Percentiles rank a stretch among this genome's conserved stretches.
Evolutionary conservation across 805 yeast genomes (phyloP).

Genomic region (Saturnispora kantuleensis): DNA sequence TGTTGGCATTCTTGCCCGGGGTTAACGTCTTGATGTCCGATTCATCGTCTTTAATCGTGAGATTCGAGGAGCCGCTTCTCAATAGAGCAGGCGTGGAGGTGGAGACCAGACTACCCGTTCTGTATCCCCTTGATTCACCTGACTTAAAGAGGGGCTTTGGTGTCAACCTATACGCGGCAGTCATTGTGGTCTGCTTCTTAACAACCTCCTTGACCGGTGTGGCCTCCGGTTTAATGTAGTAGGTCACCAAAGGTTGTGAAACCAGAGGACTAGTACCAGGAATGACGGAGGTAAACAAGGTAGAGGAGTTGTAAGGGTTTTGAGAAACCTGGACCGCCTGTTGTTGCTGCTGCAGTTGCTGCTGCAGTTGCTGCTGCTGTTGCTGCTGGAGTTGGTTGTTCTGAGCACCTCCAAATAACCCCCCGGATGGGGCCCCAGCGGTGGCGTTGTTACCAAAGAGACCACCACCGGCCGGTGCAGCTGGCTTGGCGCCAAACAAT

Average conservation of each 20-base stretch:
- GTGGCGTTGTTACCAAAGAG: slow-evolving; percentile 21
- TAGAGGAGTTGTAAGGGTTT: slow-evolving; percentile 75
- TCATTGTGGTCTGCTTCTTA: slow-evolving; percentile 52
- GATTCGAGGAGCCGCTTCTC: not conserved
- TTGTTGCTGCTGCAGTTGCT: slow-evolving; percentile 15
- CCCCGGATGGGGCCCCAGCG: slow-evolving; percentile 17
- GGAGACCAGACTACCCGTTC: slow-evolving; percentile 19
- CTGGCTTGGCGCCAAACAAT: slow-evolving; percentile 28
- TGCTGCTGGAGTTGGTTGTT: slow-evolving; percentile 15
- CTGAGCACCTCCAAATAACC: slow-evolving; percentile 20
- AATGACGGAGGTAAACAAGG: slow-evolving; percentile 41
- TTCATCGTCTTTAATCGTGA: slow-evolving; percentile 1
- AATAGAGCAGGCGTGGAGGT: slow-evolving; percentile 13
- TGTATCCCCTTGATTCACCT: slow-evolving; percentile 15
- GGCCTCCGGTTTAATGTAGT: slow-evolving; percentile 42
- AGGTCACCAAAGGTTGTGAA: slow-evolving; percentile 27
- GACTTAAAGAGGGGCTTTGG: slow-evolving; percentile 50
- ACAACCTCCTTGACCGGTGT: slow-evolving; percentile 36
- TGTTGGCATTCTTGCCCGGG: slow-evolving; percentile 8
- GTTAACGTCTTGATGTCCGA: slow-evolving; percentile 3
- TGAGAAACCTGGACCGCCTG: slow-evolving; percentile 29
- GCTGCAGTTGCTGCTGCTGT: slow-evolving; percentile 18
- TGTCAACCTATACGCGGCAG: slow-evolving; percentile 51
- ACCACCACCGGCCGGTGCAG: slow-evolving; percentile 14
- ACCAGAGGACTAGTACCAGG: slow-evolving; percentile 22